Conservation (phyloP, 176 grass and related monocot species). For the Paspalum notatum region DNA sequence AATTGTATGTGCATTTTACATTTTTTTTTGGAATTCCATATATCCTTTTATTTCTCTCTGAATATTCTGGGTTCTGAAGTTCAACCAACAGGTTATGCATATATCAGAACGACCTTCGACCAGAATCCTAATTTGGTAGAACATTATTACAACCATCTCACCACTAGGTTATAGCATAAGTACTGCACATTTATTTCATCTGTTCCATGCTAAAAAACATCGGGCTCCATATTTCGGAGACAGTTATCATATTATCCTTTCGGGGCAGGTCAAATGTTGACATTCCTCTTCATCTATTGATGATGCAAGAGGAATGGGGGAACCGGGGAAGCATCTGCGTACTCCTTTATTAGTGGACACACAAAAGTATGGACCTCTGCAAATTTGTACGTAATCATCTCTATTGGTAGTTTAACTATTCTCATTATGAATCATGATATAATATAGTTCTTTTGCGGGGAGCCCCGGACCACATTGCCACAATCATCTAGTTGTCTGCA, state of each 20-base stretch:
- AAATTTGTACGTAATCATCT: not conserved
- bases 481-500: no score
- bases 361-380: not conserved
- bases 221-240: not conserved
- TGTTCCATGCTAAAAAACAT: not conserved
- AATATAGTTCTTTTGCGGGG: no score
- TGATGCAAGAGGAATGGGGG: not conserved
- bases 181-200: no score
- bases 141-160: not conserved
- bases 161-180: not conserved
- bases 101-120: not conserved
- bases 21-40: not conserved
- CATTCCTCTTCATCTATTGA: conserved; percentile 21
- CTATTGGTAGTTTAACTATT: not conserved
- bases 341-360: not conserved
- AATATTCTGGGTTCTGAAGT: not conserved
- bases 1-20: not conserved
- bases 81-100: not conserved
- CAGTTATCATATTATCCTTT: not conserved
- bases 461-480: no score
- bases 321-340: not conserved
- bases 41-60: not conserved
- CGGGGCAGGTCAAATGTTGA: conserved; percentile 1
- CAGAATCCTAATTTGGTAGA: not conserved
- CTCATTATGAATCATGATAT: not conserved